Conservation (phyloP, 176 grass and related monocot genomes). For the Paspalum vaginatum region DNA sequence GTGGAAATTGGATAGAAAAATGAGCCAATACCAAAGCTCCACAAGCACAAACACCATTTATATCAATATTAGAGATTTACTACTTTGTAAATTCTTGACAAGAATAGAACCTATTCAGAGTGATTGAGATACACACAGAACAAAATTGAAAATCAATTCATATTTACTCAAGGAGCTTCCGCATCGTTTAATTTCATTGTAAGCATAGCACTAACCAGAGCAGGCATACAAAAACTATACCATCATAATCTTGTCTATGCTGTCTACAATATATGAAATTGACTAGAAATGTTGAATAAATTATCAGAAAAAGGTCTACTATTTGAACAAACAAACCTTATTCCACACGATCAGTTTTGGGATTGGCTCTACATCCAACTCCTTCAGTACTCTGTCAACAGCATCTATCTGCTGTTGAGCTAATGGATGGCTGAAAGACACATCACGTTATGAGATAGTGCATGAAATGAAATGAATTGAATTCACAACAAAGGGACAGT, state of each 20-base stretch:
- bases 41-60: constrained; percentile 13
- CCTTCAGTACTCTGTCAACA: constrained; percentile 83
- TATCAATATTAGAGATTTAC: constrained; percentile 17
- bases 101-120: background rate
- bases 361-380: constrained; percentile 80
- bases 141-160: background rate
- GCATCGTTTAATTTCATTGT: background rate
- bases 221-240: background rate
- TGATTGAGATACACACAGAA: background rate
- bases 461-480: constrained; percentile 28
- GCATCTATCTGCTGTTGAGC: constrained; percentile 89
- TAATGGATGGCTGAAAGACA: constrained; percentile 82
- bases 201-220: background rate
- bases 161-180: background rate
- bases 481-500: constrained; percentile 11
- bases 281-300: background rate
- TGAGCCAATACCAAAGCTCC: too few relatives aligned
- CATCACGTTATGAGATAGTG: constrained; percentile 13
- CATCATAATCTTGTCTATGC: background rate
- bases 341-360: constrained; percentile 94
- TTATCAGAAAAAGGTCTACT: background rate
- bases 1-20: background rate
- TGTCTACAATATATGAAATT: background rate
- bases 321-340: constrained; percentile 59
- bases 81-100: background rate